A percentile compares a stretch with the other conserved stretches of the same genome.
phyloP scores from a whole-genome alignment of 23 red algal species.

The Chondrus crispus region DNA sequence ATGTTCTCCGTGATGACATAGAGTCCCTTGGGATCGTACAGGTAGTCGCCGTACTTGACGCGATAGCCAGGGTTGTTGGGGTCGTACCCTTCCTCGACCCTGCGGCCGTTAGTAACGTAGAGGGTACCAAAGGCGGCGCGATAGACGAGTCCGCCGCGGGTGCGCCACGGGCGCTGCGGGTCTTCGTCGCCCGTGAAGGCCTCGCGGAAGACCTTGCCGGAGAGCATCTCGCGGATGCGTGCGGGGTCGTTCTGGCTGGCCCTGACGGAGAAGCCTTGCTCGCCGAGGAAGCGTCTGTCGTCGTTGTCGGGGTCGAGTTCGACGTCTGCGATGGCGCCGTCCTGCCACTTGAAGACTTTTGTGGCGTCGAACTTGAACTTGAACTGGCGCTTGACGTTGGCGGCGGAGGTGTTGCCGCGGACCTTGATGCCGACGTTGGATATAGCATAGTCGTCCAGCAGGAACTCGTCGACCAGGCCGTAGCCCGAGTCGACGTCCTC shows the following conservation, averaged over 20 bases:
- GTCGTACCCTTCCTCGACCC: constrained; percentile 20
- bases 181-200: constrained; percentile 7
- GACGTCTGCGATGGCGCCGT: background rate
- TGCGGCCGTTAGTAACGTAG: constrained; percentile 41
- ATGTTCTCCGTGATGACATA: constrained; percentile 46
- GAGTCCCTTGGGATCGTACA: constrained; percentile 49
- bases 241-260: constrained; percentile 29
- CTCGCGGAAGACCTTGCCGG: constrained; percentile 33
- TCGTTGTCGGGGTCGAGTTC: constrained; percentile 26
- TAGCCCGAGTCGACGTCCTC: constrained; percentile 25
- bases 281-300: constrained; percentile 34
- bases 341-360: constrained; percentile 17
- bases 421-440: constrained; percentile 56
- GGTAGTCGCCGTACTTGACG: background rate
- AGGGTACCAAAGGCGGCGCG: constrained; percentile 25
- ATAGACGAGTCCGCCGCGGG: constrained; percentile 20
- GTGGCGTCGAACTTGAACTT: constrained; percentile 52
- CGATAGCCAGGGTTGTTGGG: constrained; percentile 7
- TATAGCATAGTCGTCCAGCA: background rate
- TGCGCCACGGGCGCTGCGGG: constrained; percentile 24
- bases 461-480: constrained; percentile 44
- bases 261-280: constrained; percentile 38
- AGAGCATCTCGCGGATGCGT: constrained; percentile 19
- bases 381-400: constrained; percentile 43
- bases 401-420: constrained; percentile 41